Percentiles rank a stretch among this genome's conserved stretches.
Evolutionary conservation across 2,329 filamentous ascomycete species (phyloP).

Genomic region (Venturia pyrina): DNA sequence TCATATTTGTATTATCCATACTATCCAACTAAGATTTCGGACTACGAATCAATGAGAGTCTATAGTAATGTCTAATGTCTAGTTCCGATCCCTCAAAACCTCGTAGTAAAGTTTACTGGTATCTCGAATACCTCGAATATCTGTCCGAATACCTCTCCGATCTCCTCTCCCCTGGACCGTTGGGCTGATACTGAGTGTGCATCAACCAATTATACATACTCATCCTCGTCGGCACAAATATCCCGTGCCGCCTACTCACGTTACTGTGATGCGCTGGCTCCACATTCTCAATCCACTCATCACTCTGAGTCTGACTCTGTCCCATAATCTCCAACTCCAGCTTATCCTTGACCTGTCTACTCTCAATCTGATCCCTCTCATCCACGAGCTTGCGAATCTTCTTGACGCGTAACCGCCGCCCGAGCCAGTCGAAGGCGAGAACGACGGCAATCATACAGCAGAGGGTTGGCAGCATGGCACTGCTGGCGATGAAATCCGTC

Average conservation of each 20-base stretch:
- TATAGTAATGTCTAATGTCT: not conserved
- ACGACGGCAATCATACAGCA: not conserved
- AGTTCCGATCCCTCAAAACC: not conserved
- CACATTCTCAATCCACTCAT: not conserved
- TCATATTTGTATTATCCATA: not conserved
- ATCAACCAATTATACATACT: conserved; percentile 6
- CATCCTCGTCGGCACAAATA: not conserved
- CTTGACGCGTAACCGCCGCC: not conserved
- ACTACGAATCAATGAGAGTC: not conserved
- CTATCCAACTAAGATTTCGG: not conserved
- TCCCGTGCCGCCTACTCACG: not conserved
- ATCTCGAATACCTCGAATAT: not conserved
- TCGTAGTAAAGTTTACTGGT: no score
- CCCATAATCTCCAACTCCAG: not conserved
- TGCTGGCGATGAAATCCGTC: conserved; percentile 1
- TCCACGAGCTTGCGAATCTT: not conserved
- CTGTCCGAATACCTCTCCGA: not conserved
- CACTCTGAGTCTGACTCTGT: not conserved
- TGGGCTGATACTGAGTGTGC: not conserved
- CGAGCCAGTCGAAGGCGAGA: not conserved
- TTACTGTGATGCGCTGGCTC: not conserved
- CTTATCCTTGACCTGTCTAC: not conserved
- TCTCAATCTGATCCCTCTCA: not conserved
- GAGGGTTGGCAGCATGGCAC: conserved; percentile 2
- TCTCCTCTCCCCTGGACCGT: not conserved